These are phyloP conservation scores for Populus nigra DNA, from an alignment of 345 rosid genomes.

Conservation along the genomic window DNA sequence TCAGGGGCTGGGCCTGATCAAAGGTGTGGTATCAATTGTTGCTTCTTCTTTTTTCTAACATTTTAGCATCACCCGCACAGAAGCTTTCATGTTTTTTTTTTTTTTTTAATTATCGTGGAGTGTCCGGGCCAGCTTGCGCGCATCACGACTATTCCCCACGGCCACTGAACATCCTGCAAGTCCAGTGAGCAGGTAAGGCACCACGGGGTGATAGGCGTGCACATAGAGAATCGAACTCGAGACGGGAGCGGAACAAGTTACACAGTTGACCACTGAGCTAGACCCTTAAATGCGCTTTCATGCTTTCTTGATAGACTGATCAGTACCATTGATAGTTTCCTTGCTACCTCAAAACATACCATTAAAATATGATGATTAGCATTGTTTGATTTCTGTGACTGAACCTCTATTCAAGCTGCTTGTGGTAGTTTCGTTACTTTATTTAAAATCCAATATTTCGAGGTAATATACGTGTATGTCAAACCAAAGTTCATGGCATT, in stretches of 20 bases:
- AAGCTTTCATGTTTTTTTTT: background rate
- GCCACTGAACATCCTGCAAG: too few relatives aligned
- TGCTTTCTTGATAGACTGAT: background rate
- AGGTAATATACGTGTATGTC: background rate
- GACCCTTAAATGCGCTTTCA: too few relatives aligned
- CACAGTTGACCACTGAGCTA: too few relatives aligned
- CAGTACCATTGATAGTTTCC: background rate
- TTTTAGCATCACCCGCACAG: background rate
- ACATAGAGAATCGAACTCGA: too few relatives aligned
- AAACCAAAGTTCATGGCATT: background rate
- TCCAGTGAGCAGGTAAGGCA: too few relatives aligned
- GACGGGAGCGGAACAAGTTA: too few relatives aligned
- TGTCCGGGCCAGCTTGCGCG: too few relatives aligned
- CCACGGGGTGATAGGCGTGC: too few relatives aligned
- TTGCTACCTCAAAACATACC: background rate
- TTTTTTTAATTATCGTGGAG: too few relatives aligned
- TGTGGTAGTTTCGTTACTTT: background rate
- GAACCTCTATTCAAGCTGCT: background rate
- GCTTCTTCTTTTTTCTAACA: background rate
- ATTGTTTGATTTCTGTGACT: background rate
- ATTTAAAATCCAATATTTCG: too few relatives aligned
- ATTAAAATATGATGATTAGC: background rate
- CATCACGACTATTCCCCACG: too few relatives aligned
- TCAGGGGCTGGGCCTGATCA: slow-evolving; percentile 84
- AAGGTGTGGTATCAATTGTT: slow-evolving; percentile 48